Evolutionary conservation across 2,329 filamentous ascomycete genomes (phyloP), one percentile per base, ranked within the genome.

Genomic region (Xylaria multiplex): DNA sequence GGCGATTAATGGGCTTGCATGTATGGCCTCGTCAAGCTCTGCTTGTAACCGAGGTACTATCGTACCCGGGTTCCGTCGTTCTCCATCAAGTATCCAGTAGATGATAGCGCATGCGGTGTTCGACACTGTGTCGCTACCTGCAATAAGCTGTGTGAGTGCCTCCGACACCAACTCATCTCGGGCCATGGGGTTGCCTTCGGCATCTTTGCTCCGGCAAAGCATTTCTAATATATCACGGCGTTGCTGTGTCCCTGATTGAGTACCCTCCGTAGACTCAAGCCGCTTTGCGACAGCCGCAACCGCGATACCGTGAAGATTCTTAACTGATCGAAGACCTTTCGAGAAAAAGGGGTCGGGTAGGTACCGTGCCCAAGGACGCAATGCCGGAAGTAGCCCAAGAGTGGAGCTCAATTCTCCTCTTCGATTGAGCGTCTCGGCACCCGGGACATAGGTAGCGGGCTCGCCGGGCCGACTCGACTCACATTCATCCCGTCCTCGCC

Each of bases 21-120:
- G 13, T 46, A 66, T 58, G 27, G 64, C 55, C 3, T 30, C 56
- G 30, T 66, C 66, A 4, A 69, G 64, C 53, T 69, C 64, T 8
- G 63, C 66, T 22, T 66, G 63, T 35, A 68, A n/a, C 6, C 57
- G 43, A 2, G 59, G 22, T 9, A 69, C 16, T 13, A 69, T 32
- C 9, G 53, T 54, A 2, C 66, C 66, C 0, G 66, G 66, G n/a
- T 58, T 57, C 16, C 56, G 56, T 5, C 66, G 45, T 27, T 69
- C 66, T 42, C 66, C 66, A 1, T 69, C 63, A 0, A 69, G 53
- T 9, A 69, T 69, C 64, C 64, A 69, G 37, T 69, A 69, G 56
- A 69, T 64, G 14, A 66, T 22, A 0, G 64, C 66, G 7, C 64
- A 69, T 30, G 60, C 48, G 0, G 64, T 64, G 27, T 56, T 64